These are phyloP conservation scores for Meyerozyma sp. DNA, from an alignment of 1,139 yeast genomes.

Conservation along the genomic window DNA sequence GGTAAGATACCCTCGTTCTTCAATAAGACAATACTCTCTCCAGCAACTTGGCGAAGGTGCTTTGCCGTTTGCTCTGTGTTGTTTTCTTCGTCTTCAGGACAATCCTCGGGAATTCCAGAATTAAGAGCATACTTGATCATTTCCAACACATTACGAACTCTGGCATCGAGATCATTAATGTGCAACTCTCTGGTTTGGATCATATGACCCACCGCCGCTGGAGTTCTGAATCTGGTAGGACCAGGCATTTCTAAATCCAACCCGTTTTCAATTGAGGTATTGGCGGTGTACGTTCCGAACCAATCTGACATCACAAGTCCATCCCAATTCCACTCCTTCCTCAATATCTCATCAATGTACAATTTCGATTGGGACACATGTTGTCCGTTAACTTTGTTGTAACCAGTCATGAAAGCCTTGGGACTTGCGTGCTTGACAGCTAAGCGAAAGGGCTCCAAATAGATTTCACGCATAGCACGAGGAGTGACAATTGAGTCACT, in stretches of 20 bases:
- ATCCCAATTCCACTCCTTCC: slow-evolving; percentile 14
- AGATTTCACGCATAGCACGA: slow-evolving; percentile 16
- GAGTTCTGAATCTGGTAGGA: slow-evolving; percentile 10
- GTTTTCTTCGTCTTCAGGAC: slow-evolving; percentile 10
- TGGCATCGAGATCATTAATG: slow-evolving; percentile 13
- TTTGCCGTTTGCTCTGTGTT: slow-evolving; percentile 11
- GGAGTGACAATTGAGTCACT: slow-evolving; percentile 14
- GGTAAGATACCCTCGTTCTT: slow-evolving; percentile 17
- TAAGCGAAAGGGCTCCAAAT: slow-evolving; percentile 16
- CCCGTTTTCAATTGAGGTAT: slow-evolving; percentile 14
- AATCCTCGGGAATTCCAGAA: slow-evolving; percentile 12
- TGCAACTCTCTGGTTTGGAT: slow-evolving; percentile 9
- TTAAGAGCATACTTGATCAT: slow-evolving; percentile 12
- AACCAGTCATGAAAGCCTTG: slow-evolving; percentile 14
- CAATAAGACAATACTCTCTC: slow-evolving; percentile 15
- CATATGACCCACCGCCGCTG: neutral
- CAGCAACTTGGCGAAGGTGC: slow-evolving; percentile 13
- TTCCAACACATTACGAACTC: slow-evolving; percentile 11
- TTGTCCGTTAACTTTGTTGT: slow-evolving; percentile 15
- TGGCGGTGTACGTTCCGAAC: slow-evolving; percentile 14
- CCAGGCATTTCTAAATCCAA: slow-evolving; percentile 19
- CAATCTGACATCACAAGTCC: slow-evolving; percentile 17
- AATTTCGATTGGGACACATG: slow-evolving; percentile 12
- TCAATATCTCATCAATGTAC: slow-evolving; percentile 12
- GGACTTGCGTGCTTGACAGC: slow-evolving; percentile 14